Evolutionary conservation across 139 green algal species (phyloP), one percentile per base, ranked within the genome.

Genomic region (Mychonastes homosphaera): DNA sequence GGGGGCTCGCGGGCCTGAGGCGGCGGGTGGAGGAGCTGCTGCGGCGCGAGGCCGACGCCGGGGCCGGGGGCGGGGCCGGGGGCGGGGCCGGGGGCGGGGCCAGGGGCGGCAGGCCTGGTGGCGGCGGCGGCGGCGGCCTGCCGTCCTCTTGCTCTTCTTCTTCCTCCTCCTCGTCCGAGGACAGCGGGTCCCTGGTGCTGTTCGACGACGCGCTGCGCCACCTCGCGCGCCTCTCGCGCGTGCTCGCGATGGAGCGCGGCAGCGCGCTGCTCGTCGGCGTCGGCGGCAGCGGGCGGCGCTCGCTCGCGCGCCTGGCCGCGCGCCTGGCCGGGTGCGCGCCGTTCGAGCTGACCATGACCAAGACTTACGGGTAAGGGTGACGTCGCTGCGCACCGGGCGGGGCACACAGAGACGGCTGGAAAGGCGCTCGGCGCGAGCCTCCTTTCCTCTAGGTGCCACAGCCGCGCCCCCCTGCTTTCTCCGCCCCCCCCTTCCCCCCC

Each of bases 181-280:
- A 19, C 36, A 12, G 18, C 9, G n/a, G 6, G 48, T 1, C 50
- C 33, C 82, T 97, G 62, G 90, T 97, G 66, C 81, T 96, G 56
- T 97, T 97, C 79, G 76, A 78, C 38, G 90, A 97, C 66, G 90
- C 90, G 15, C 71, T 96, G 48, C 54, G 72, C 54, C 90, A 97
- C 69, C 55, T 96, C 23, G 87, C 91, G 73, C 79, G 90, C 51
- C 88, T 95, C 62, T 78, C 67, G 9, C 77, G 90, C 16, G 62
- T 95, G 58, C 70, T 97, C 50, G 58, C 63, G 53, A 93, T 95
- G 82, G 85, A 87, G 7, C 72, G 87, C 24, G 89, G 87, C 38
- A 84, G 57, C n/a, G 87, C 78, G 24, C 69, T 97, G 68, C 79
- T 97, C 44, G 90, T 97, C 21, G 90, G 90, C 44, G 88, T 97